phyloP scores from a whole-genome alignment of 768 basidiomycete species.

The Mycena sanguinolenta region DNA sequence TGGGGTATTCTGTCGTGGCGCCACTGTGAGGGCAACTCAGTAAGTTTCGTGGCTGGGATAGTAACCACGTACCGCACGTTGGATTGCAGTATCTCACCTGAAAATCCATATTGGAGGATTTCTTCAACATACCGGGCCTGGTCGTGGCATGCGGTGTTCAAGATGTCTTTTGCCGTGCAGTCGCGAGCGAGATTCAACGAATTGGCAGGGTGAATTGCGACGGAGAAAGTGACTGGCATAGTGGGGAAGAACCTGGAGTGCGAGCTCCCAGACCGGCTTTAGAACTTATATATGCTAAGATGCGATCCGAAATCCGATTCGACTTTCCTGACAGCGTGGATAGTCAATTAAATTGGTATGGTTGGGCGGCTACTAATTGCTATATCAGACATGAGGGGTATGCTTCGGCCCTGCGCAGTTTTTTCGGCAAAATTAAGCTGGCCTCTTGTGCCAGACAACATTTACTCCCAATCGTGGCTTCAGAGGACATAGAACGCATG shows the following conservation, averaged over 20 bases:
- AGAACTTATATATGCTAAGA: too few relatives aligned
- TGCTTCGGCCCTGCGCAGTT: too few relatives aligned
- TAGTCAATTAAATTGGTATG: too few relatives aligned
- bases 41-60: neutral
- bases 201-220: slow-evolving; percentile 13
- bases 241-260: neutral
- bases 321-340: too few relatives aligned
- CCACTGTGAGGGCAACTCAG: neutral
- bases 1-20: neutral
- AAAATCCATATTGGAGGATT: slow-evolving; percentile 12
- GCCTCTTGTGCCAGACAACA: too few relatives aligned
- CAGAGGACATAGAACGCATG: too few relatives aligned
- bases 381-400: too few relatives aligned
- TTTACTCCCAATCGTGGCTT: too few relatives aligned
- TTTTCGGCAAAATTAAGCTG: too few relatives aligned
- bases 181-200: neutral
- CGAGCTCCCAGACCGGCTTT: too few relatives aligned
- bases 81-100: neutral
- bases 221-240: slow-evolving; percentile 12
- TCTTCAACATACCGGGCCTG: slow-evolving; percentile 10
- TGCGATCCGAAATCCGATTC: too few relatives aligned
- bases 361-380: too few relatives aligned
- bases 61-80: neutral
- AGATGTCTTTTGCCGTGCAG: slow-evolving; percentile 1
- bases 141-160: slow-evolving; percentile 7